phyloP scores from a whole-genome alignment of 139 green algal species.

The Chloropicon primus region DNA sequence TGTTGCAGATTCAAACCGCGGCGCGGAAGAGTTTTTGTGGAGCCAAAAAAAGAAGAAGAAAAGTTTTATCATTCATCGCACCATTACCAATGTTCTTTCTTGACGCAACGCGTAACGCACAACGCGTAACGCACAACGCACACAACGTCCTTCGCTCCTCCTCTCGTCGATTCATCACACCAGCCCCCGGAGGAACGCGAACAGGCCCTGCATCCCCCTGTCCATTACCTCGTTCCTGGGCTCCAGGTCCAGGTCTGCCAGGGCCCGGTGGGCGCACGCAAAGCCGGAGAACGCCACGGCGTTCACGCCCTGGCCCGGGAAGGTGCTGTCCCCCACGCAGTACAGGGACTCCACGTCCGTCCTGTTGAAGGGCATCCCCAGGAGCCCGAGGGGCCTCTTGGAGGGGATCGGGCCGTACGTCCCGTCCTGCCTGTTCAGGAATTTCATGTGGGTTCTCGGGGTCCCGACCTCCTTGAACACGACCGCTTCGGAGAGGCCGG shows the following conservation, averaged over 20 bases:
- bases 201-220: not conserved
- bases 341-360: slow-evolving; percentile 64
- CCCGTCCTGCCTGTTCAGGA: slow-evolving; percentile 71
- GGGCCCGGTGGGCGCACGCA: not conserved
- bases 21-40: no score
- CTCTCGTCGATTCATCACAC: no score
- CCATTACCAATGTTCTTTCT: no score
- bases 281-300: slow-evolving; percentile 3
- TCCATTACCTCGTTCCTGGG: not conserved
- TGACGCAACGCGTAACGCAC: no score
- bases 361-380: slow-evolving; percentile 91
- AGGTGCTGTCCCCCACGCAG: slow-evolving; percentile 90
- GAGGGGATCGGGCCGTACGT: slow-evolving; percentile 88
- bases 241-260: not conserved
- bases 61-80: no score
- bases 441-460: slow-evolving; percentile 78
- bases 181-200: not conserved
- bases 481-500: slow-evolving; percentile 50
- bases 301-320: slow-evolving; percentile 59
- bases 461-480: slow-evolving; percentile 71
- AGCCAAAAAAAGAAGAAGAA: not conserved
- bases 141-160: no score
- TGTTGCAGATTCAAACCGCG: no score
- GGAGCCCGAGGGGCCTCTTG: slow-evolving; percentile 66
- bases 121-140: no score